These are phyloP conservation scores for Solanum lycopersicoides DNA, from an alignment of 257 asterid genomes.

Conservation along the genomic window DNA sequence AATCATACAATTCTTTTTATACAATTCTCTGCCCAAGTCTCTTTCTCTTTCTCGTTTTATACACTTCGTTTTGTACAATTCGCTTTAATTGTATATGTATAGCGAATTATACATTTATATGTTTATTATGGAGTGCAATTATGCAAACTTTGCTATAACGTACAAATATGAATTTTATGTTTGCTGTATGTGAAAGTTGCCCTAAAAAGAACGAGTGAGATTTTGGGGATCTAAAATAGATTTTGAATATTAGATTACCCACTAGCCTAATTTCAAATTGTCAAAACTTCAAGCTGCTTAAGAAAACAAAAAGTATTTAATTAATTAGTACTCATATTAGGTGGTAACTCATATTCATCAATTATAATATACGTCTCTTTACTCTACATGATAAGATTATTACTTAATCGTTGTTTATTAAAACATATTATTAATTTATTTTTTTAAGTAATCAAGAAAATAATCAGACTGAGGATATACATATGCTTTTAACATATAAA, in stretches of 20 bases:
- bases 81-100: no score
- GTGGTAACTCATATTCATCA: not conserved
- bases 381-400: not conserved
- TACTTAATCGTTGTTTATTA: not conserved
- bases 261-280: not conserved
- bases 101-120: no score
- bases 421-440: not conserved
- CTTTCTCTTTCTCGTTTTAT: no score
- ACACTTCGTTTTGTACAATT: no score
- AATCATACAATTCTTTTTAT: no score
- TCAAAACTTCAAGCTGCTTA: not conserved
- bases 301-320: not conserved
- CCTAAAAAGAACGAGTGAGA: no score
- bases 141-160: no score
- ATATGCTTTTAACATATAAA: not conserved
- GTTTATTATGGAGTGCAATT: no score
- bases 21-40: no score
- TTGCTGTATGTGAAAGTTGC: no score
- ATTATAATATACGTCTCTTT: not conserved
- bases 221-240: no score
- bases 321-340: not conserved
- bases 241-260: not conserved
- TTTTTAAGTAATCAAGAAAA: not conserved
- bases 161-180: no score
- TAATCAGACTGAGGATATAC: not conserved